These are phyloP conservation scores for Coniophora puteana DNA, from an alignment of 1,284 basidiomycete species.

Conservation along the genomic window DNA sequence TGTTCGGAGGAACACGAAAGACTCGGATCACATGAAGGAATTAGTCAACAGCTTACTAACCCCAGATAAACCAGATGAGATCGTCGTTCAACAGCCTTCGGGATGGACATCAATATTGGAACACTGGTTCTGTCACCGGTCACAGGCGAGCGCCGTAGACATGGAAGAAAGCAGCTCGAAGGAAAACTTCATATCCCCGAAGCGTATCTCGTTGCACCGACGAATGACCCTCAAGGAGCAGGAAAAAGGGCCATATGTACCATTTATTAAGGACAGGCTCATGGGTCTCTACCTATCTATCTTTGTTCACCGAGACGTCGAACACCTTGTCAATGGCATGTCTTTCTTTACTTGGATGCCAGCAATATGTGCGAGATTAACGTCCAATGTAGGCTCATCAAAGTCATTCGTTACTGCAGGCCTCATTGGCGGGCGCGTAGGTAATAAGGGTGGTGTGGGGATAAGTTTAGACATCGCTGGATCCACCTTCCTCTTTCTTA, in stretches of 20 bases:
- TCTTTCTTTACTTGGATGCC: too few relatives aligned
- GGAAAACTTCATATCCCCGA: slow-evolving; percentile 20
- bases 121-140: slow-evolving; percentile 63
- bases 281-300: slow-evolving; percentile 84
- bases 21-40: too few relatives aligned
- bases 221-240: slow-evolving; percentile 36
- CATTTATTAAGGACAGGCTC: slow-evolving; percentile 81
- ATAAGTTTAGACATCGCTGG: slow-evolving; percentile 75
- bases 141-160: slow-evolving; percentile 20
- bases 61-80: slow-evolving; percentile 34
- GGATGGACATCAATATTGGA: slow-evolving; percentile 76
- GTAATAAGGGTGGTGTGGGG: slow-evolving; percentile 85
- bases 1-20: too few relatives aligned
- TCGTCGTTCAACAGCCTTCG: slow-evolving; percentile 25
- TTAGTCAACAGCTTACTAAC: too few relatives aligned
- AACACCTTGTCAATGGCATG: slow-evolving; percentile 55
- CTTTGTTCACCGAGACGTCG: slow-evolving; percentile 67
- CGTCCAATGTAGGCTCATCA: slow-evolving; percentile 45
- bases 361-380: slow-evolving; percentile 7
- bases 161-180: slow-evolving; percentile 14
- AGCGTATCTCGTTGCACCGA: slow-evolving; percentile 26
- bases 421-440: slow-evolving; percentile 82
- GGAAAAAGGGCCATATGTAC: slow-evolving; percentile 68
- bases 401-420: slow-evolving; percentile 79
- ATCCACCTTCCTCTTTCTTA: slow-evolving; percentile 78